Evolutionary conservation across 345 rosid species (phyloP).

Genomic region (Sonneratia caseolaris): DNA sequence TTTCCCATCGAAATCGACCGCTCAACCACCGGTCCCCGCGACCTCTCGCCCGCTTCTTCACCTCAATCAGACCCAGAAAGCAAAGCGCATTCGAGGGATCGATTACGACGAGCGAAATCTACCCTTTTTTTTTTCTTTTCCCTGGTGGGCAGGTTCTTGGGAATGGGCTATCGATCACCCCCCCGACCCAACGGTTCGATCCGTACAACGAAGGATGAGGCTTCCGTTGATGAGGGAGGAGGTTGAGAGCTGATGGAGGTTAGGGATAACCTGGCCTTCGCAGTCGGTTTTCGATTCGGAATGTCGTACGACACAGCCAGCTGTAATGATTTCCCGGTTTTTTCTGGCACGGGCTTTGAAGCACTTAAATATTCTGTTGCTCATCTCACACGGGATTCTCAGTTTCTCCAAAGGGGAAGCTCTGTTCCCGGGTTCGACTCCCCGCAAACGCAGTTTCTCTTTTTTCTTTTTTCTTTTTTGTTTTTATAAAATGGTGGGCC

Average conservation of each 20-base stretch:
- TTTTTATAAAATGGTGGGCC: slow-evolving; percentile 18
- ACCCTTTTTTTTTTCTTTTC: no score
- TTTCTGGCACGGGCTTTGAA: no score
- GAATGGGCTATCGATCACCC: not conserved
- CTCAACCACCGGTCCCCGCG: not conserved
- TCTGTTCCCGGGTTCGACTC: no score
- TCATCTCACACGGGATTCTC: slow-evolving; percentile 9
- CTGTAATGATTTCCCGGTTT: no score
- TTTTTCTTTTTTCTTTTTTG: no score
- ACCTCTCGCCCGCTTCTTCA: not conserved
- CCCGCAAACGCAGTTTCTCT: no score
- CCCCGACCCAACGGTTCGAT: not conserved
- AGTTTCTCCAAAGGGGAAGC: no score
- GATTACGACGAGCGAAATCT: no score
- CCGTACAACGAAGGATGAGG: not conserved
- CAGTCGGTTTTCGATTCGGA: slow-evolving; percentile 6
- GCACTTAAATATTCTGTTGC: not conserved
- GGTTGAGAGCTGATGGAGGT: no score
- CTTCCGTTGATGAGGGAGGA: not conserved
- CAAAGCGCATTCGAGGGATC: no score
- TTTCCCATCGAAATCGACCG: slow-evolving; percentile 17
- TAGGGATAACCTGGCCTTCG: not conserved
- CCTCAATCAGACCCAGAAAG: not conserved
- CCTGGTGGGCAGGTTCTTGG: not conserved
- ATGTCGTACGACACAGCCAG: not conserved